Percentiles rank a stretch among this genome's conserved stretches.
phyloP scores from a whole-genome alignment of 106 monocot genomes.

The Agapanthus africanus region DNA sequence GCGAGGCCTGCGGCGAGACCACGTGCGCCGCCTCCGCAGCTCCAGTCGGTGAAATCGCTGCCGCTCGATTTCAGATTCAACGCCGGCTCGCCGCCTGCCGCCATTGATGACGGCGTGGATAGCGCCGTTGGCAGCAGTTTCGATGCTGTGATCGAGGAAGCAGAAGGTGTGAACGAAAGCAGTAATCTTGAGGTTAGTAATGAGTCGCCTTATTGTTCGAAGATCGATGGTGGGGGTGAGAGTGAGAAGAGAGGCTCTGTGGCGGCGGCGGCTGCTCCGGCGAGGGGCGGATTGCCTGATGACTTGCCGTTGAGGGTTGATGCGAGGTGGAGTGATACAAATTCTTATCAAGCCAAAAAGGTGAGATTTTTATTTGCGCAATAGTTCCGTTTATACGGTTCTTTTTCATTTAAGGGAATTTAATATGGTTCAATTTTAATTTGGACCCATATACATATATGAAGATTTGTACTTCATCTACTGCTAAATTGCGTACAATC shows the following conservation, averaged over 20 bases:
- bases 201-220: slow-evolving; percentile 61
- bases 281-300: slow-evolving; percentile 6
- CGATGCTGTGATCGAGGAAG: background rate
- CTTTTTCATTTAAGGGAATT: no score
- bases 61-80: slow-evolving; percentile 24
- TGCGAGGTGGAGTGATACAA: slow-evolving; percentile 54
- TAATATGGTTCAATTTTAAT: no score
- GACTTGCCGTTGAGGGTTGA: slow-evolving; percentile 21
- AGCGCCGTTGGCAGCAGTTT: background rate
- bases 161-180: background rate
- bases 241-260: slow-evolving; percentile 4
- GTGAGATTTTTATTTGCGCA: slow-evolving; percentile 14
- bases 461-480: background rate
- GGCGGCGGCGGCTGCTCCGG: background rate
- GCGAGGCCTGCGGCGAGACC: slow-evolving; percentile 7
- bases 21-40: slow-evolving; percentile 5
- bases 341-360: slow-evolving; percentile 46
- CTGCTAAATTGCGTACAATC: background rate
- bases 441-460: no score
- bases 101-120: background rate
- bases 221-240: slow-evolving; percentile 8
- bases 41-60: slow-evolving; percentile 21
- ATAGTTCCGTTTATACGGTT: no score
- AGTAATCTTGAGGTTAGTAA: slow-evolving; percentile 10
- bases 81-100: slow-evolving; percentile 2